phyloP scores from a whole-genome alignment of 1,139 yeast genomes.

The Eremothecium sinecaudum region DNA sequence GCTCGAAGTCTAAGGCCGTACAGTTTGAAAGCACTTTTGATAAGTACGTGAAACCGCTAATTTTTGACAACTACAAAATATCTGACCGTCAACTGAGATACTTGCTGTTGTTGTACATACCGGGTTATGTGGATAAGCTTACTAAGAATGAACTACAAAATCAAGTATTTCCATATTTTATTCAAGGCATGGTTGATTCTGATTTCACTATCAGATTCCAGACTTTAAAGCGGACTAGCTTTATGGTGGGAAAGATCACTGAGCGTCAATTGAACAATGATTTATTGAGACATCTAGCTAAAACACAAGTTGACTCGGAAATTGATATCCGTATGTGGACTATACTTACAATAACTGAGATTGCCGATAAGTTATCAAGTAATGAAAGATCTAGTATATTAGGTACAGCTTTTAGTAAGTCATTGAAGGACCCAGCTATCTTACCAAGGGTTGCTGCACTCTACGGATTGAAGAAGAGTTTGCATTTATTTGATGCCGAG shows the following conservation, averaged over 20 bases:
- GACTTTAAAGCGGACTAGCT: constrained; percentile 62
- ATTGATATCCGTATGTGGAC: constrained; percentile 85
- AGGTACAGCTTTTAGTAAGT: constrained; percentile 78
- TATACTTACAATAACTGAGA: constrained; percentile 60
- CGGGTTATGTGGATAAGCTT: constrained; percentile 44
- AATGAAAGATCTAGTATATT: constrained; percentile 52
- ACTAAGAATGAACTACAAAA: constrained; percentile 57
- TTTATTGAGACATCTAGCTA: constrained; percentile 68
- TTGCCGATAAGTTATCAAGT: constrained; percentile 54
- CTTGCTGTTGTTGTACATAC: constrained; percentile 54
- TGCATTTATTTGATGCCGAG: constrained; percentile 60
- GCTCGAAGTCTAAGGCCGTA: constrained; percentile 34
- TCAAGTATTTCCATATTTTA: constrained; percentile 55
- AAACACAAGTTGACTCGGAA: constrained; percentile 76
- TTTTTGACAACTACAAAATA: constrained; percentile 52
- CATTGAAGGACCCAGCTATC: constrained; percentile 69
- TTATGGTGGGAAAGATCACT: constrained; percentile 56
- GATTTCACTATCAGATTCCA: constrained; percentile 73
- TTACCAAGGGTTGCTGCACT: constrained; percentile 75
- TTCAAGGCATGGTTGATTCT: constrained; percentile 79
- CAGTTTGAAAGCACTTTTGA: constrained; percentile 32
- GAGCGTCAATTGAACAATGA: constrained; percentile 85
- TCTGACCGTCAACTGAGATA: constrained; percentile 73
- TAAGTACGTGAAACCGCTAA: constrained; percentile 49
- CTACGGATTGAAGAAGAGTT: constrained; percentile 57